Base-by-base conservation (phyloP, 495 filamentous ascomycete species). In the Platismatia glauca region DNA sequence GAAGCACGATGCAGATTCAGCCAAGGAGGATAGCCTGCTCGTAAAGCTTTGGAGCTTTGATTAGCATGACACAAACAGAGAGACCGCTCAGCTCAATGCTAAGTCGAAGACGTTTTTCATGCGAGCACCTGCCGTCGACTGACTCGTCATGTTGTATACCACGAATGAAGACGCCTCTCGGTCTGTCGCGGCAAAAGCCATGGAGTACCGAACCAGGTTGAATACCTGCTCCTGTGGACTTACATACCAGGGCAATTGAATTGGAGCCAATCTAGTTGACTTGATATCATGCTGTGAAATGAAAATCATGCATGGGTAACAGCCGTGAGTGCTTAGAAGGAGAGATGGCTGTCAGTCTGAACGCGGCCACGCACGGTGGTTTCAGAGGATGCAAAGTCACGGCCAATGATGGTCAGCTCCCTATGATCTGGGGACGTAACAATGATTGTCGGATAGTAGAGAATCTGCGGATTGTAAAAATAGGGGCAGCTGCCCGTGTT, bases 11-110 rank as follows among this genome's bases (percentile, higher is more conserved):
- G 63, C 66, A 35, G 70, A 69, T 13, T 68, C 79, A 31, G 75
- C 70, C 52, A 67, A 73, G 31, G 68, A 73, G 39, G 79, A 81
- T 61, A 81, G 72, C 63, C 70, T 83, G 46, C 65, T 86, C 12
- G 79, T 78, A 58, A 81, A 75, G 62, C 71, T 85, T 27, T 85
- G 82, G 81, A 77, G 82, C 55, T 85, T 86, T 57, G 41, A 37
- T 37, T 71, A 68, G 52, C 27, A 43, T 13, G 16, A 8, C 6
- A n/a, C 7, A 31, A 7, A 52, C 4, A 16, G 16, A 53, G 29
- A 18, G 2, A 18, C 3, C 50, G 50, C 27, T 18, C 27, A 33
- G 2, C 29, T n/a, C 27, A 33, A 16, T 34, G 29, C 29, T 8
- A 1, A 13, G 29, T 31, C 15, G 50, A 33, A 33, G 50, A 29